Evolutionary conservation across 305 asterid genomes (phyloP).

Genomic region (Petunia hybrid): DNA sequence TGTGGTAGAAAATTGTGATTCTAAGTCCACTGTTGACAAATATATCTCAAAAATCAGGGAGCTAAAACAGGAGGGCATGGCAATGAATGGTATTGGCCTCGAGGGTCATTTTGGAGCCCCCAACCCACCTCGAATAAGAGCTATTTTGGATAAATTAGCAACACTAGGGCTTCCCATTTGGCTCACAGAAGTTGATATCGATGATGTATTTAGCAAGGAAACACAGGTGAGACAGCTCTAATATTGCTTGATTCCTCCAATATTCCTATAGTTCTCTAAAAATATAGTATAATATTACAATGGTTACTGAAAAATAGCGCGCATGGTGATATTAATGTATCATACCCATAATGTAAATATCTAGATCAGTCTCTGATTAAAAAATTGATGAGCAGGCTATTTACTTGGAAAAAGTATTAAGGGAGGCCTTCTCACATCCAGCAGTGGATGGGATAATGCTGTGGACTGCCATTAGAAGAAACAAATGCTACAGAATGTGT

Average conservation of each 20-base stretch:
- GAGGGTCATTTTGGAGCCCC: slow-evolving; percentile 79
- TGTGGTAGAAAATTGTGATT: slow-evolving; percentile 80
- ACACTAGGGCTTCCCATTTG: slow-evolving; percentile 77
- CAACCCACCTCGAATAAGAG: slow-evolving; percentile 73
- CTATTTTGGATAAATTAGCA: slow-evolving; percentile 66
- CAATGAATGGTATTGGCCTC: slow-evolving; percentile 73
- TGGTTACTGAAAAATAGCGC: background rate
- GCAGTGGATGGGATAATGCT: slow-evolving; percentile 53
- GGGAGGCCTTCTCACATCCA: slow-evolving; percentile 60
- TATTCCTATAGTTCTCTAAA: too few relatives aligned
- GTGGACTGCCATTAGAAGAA: slow-evolving; percentile 49
- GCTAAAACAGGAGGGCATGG: slow-evolving; percentile 57
- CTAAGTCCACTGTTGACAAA: slow-evolving; percentile 61
- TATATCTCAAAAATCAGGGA: slow-evolving; percentile 59
- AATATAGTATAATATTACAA: too few relatives aligned
- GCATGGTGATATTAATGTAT: background rate
- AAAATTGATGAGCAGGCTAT: slow-evolving; percentile 38
- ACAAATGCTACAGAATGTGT: slow-evolving; percentile 60
- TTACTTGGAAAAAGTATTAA: slow-evolving; percentile 48
- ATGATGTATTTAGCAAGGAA: slow-evolving; percentile 49
- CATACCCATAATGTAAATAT: too few relatives aligned
- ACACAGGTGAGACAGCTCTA: slow-evolving; percentile 52
- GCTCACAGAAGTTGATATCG: slow-evolving; percentile 87
- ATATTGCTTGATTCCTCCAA: background rate
- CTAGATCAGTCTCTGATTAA: background rate